Conservation (phyloP, 495 filamentous ascomycete genomes). For the Aspergillus cavernicola region DNA sequence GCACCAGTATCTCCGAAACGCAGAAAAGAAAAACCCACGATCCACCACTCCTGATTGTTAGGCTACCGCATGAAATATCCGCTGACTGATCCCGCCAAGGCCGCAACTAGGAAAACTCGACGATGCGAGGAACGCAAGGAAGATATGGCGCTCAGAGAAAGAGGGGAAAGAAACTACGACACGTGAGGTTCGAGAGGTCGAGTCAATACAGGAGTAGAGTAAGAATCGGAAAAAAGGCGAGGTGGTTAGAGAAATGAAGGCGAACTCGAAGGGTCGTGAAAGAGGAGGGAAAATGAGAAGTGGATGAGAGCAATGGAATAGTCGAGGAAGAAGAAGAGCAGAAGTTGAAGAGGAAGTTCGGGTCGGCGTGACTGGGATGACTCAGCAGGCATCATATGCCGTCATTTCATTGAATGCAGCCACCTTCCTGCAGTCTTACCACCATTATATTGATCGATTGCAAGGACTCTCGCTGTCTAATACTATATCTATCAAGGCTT, state of each 20-base stretch:
- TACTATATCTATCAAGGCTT: neutral
- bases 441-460: too few species aligned
- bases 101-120: slow-evolving; percentile 17
- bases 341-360: neutral
- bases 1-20: slow-evolving; percentile 17
- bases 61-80: slow-evolving; percentile 23
- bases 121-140: slow-evolving; percentile 4
- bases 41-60: slow-evolving; percentile 16
- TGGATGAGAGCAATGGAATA: neutral
- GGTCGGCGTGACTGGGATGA: slow-evolving; percentile 2
- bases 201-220: slow-evolving; percentile 6
- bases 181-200: neutral
- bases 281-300: neutral
- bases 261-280: too few species aligned
- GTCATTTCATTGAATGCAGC: neutral
- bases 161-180: slow-evolving; percentile 13
- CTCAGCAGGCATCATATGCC: slow-evolving; percentile 10
- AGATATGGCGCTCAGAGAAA: slow-evolving; percentile 10
- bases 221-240: slow-evolving; percentile 5
- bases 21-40: slow-evolving; percentile 19
- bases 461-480: neutral
- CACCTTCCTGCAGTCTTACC: too few species aligned
- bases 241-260: slow-evolving; percentile 12
- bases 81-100: slow-evolving; percentile 21
- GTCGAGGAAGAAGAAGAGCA: neutral